Evolutionary conservation across 257 asterid genomes (phyloP).

Genomic region (Lycium barbarum): DNA sequence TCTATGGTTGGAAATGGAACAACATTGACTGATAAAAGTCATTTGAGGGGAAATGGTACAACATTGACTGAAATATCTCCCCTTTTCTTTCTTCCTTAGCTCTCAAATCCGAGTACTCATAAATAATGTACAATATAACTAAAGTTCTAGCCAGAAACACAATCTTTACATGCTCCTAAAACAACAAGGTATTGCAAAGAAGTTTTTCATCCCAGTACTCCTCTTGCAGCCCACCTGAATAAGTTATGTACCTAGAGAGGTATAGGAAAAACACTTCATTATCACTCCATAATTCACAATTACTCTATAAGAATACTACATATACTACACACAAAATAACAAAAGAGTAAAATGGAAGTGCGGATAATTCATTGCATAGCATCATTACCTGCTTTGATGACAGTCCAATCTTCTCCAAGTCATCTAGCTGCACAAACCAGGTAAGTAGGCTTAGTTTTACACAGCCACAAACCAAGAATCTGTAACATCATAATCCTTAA

Average conservation of each 20-base stretch:
- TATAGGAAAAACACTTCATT: background rate
- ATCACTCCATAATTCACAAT: background rate
- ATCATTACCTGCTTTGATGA: slow-evolving; percentile 77
- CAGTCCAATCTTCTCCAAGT: slow-evolving; percentile 80
- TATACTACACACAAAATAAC: background rate
- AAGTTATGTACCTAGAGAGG: slow-evolving; percentile 69
- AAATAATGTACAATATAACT: too few relatives aligned
- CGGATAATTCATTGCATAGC: background rate
- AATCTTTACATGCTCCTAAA: background rate
- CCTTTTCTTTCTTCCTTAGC: too few relatives aligned
- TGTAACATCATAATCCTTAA: background rate
- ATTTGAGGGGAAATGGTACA: background rate
- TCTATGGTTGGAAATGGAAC: background rate
- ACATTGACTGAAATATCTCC: too few relatives aligned
- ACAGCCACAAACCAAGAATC: background rate
- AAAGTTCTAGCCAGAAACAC: too few relatives aligned
- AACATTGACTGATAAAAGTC: background rate
- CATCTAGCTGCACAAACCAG: slow-evolving; percentile 62
- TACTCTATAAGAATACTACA: background rate
- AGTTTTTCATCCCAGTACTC: slow-evolving; percentile 52
- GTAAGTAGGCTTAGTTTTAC: background rate
- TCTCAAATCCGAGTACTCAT: too few relatives aligned
- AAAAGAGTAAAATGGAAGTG: background rate
- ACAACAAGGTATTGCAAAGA: slow-evolving; percentile 42
- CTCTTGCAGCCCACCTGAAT: slow-evolving; percentile 81